Percentiles rank a stretch among this genome's conserved stretches.
These are phyloP conservation scores for Suillus fuscotomentosus DNA, from an alignment of 768 basidiomycete species.

Conservation along the genomic window DNA sequence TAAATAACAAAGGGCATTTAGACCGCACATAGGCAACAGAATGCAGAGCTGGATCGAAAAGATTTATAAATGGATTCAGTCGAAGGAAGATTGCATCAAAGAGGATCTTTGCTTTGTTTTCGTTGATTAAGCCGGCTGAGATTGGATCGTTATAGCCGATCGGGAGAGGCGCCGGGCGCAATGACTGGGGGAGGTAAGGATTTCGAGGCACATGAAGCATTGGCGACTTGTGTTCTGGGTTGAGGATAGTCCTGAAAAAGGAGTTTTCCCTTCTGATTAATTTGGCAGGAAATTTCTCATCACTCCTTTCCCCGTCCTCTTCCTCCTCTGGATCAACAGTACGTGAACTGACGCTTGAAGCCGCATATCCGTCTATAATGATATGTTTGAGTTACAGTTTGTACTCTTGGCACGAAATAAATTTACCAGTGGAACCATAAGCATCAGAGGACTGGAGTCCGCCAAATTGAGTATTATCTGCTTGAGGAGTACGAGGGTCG, in stretches of 20 bases:
- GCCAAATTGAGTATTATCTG: slow-evolving; percentile 25
- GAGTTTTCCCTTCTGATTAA: slow-evolving; percentile 76
- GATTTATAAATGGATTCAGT: slow-evolving; percentile 85
- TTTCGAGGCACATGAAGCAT: slow-evolving; percentile 30
- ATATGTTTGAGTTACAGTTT: not conserved
- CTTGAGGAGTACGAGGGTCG: slow-evolving; percentile 25
- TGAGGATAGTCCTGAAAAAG: slow-evolving; percentile 83
- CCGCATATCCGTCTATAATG: slow-evolving; percentile 13
- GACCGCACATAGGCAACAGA: slow-evolving; percentile 76
- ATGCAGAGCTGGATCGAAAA: slow-evolving; percentile 87
- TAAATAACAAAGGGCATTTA: slow-evolving; percentile 81
- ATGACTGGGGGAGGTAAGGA: slow-evolving; percentile 34
- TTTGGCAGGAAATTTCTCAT: slow-evolving; percentile 73
- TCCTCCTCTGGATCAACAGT: slow-evolving; percentile 53
- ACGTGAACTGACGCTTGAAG: slow-evolving; percentile 19
- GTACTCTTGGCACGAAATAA: not conserved
- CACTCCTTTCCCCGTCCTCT: slow-evolving; percentile 59
- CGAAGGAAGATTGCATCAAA: slow-evolving; percentile 81
- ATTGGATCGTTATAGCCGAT: slow-evolving; percentile 63
- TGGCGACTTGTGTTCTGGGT: slow-evolving; percentile 57
- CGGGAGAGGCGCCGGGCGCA: slow-evolving; percentile 35
- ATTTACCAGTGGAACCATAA: slow-evolving; percentile 27
- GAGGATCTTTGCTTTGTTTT: slow-evolving; percentile 65
- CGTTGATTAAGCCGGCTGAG: slow-evolving; percentile 64
- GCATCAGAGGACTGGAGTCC: slow-evolving; percentile 28